Evolutionary conservation across 192 early-diverging fungal species (phyloP), one percentile per base, ranked within the genome.

Genomic region (Diversispora eburnea): DNA sequence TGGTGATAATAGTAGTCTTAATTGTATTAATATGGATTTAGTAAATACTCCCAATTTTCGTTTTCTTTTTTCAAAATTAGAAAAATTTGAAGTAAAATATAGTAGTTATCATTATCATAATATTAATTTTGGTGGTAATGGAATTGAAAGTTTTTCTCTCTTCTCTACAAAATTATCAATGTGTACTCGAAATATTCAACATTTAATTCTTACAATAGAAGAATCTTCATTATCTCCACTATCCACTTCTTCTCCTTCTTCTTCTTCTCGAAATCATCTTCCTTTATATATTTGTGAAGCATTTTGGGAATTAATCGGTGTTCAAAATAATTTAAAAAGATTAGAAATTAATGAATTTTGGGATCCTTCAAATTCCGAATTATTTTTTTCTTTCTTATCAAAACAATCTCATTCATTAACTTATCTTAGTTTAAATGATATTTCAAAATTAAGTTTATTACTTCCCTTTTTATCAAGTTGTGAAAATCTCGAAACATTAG

Each of bases 311-410:
- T 63, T 63, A n/a, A 63, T 63, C 17, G 43, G 43, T n/a, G 33
- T 6, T 63, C 61, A 63, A 63, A 45, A 33, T 7, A 45, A 43
- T 63, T 41, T 63, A 17, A 63, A 17, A 17, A 39, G 0, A n/a
- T 41, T 63, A 42, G 25, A 63, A 63, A 43, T 63, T n/a, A 8
- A 41, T 63, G 61, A 63, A 63, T 63, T 63, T n/a, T 63, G 61
- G 61, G n/a, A 63, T 45, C 13, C 61, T 43, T 33, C 3, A n/a
- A 43, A 2, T 8, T 63, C 61, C 2, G 5, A 45, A 3, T 45
- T 42, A 63, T 63, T 63, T 6, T 63, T 17, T 43, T 17, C 39
- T 45, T 25, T 41, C 13, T 41, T 63, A 42, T 8, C 15, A 43
- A 42, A 7, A 42, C 61, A 63, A 63, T 5, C 61, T 6, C 4